A percentile compares a stretch with the other conserved stretches of the same genome.
Conservation (phyloP, 306 rosid genomes). For the Corylus avellana region DNA sequence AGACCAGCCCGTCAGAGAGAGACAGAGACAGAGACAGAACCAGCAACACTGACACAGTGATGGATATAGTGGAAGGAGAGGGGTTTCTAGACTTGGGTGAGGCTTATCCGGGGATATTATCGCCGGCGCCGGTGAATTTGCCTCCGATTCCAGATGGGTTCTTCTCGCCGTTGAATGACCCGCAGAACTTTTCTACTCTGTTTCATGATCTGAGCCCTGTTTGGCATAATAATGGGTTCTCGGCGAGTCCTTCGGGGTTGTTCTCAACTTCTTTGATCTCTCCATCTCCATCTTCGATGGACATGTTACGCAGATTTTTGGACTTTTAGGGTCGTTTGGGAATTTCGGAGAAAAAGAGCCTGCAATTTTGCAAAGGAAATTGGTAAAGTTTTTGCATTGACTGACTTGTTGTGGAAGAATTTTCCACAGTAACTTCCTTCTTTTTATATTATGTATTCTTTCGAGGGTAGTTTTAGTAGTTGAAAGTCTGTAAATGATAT, state of each 20-base stretch:
- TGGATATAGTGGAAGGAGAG: conserved; percentile 43
- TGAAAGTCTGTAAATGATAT: no score
- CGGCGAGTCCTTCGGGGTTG: conserved; percentile 70
- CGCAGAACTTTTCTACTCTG: conserved; percentile 41
- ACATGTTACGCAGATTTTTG: conserved; percentile 61
- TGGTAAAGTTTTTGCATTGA: conserved; percentile 36
- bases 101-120: conserved; percentile 60
- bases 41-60: conserved; percentile 26
- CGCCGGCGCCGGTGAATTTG: conserved; percentile 70
- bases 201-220: conserved; percentile 54
- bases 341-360: not conserved
- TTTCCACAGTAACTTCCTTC: not conserved
- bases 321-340: conserved; percentile 18
- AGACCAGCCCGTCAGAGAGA: conserved; percentile 69
- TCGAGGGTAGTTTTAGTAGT: no score
- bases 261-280: conserved; percentile 60
- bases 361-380: not conserved
- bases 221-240: conserved; percentile 49
- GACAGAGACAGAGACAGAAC: conserved; percentile 36
- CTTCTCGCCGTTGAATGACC: conserved; percentile 58
- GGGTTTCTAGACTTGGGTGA: conserved; percentile 60
- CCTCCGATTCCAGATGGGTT: conserved; percentile 61
- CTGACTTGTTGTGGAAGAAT: conserved; percentile 27
- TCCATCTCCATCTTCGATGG: conserved; percentile 69
- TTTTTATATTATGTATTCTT: not conserved